Conservation (phyloP, 495 filamentous ascomycete species). For the Lasiosphaeriaceae sp. region DNA sequence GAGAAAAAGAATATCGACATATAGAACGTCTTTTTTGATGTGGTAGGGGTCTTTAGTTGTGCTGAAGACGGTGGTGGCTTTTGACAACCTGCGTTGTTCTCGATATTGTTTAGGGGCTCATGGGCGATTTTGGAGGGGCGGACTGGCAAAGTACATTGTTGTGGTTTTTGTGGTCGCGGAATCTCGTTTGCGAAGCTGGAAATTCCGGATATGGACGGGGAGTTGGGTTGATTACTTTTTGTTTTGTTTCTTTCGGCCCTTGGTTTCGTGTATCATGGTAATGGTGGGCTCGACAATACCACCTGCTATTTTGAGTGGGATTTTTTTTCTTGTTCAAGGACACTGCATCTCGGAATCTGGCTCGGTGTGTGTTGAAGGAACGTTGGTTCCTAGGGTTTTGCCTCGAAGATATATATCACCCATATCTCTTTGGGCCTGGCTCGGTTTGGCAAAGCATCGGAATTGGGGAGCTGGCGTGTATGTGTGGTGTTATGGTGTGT, state of each 20-base stretch:
- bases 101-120: conserved; percentile 22
- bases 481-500: conserved; percentile 10
- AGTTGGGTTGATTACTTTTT: conserved; percentile 26
- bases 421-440: conserved; percentile 19
- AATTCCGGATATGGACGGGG: conserved; percentile 20
- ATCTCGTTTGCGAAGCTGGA: conserved; percentile 13
- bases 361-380: conserved; percentile 6
- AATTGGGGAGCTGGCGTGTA: conserved; percentile 20
- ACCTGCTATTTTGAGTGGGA: conserved; percentile 16
- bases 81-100: conserved; percentile 22
- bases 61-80: not conserved
- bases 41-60: conserved; percentile 16
- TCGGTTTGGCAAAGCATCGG: conserved; percentile 24
- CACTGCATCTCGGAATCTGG: conserved; percentile 30
- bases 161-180: conserved; percentile 25
- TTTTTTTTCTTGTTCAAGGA: conserved; percentile 18
- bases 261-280: conserved; percentile 22
- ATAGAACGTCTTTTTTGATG: conserved; percentile 26
- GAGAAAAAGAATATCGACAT: conserved; percentile 31
- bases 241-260: conserved; percentile 9
- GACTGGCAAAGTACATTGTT: conserved; percentile 23
- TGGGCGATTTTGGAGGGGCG: conserved; percentile 21
- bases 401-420: conserved; percentile 2
- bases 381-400: conserved; percentile 9
- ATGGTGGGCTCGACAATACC: conserved; percentile 16